phyloP scores from a whole-genome alignment of 441 rosid species.

The Capsella rubella region DNA sequence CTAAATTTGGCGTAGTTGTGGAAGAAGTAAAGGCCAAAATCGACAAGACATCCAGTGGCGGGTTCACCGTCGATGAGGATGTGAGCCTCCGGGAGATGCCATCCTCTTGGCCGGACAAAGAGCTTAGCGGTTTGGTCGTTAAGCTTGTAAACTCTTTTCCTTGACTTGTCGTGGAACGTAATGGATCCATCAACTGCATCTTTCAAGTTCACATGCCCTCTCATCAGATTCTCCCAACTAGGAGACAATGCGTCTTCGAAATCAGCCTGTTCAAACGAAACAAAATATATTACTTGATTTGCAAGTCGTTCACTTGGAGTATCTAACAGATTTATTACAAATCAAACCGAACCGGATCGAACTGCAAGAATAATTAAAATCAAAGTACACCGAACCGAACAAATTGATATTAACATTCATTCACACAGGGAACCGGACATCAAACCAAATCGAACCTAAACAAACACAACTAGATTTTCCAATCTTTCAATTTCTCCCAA shows the following conservation, averaged over 20 bases:
- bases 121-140: conserved; percentile 84
- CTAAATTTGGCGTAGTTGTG: conserved; percentile 77
- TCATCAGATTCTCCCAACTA: conserved; percentile 92
- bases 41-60: conserved; percentile 88
- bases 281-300: neutral
- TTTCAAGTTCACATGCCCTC: conserved; percentile 84
- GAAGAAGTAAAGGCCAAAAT: conserved; percentile 88
- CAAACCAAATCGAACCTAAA: neutral
- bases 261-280: conserved; percentile 62
- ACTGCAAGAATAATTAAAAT: neutral
- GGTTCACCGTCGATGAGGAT: conserved; percentile 87
- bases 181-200: conserved; percentile 90
- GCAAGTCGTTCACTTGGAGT: neutral
- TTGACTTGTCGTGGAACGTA: conserved; percentile 73
- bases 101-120: conserved; percentile 89
- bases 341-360: neutral
- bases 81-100: conserved; percentile 94
- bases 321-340: neutral
- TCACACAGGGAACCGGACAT: neutral
- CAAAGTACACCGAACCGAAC: neutral
- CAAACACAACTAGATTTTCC: neutral
- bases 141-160: conserved; percentile 83
- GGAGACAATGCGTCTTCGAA: conserved; percentile 93
- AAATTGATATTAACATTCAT: neutral
- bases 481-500: neutral